These are phyloP conservation scores for Talaromyces marneffei DNA, from an alignment of 2,329 filamentous ascomycete species.

Conservation along the genomic window DNA sequence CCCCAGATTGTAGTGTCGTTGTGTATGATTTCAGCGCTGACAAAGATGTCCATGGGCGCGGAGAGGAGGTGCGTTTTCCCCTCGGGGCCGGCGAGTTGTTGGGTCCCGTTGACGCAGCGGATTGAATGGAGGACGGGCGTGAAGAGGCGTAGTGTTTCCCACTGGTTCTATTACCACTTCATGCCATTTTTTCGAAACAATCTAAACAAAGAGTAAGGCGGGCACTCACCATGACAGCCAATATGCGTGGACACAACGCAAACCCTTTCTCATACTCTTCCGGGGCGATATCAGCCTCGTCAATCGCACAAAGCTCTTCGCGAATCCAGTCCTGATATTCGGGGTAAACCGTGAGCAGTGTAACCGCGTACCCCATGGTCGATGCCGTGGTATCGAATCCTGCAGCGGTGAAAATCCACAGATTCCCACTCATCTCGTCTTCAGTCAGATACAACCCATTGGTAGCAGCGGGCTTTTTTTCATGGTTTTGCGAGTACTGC, in stretches of 20 bases:
- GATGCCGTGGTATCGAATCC: conserved; percentile 49
- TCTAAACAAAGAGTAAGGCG: too few species aligned
- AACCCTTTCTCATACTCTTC: conserved; percentile 42
- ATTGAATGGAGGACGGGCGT: conserved; percentile 35
- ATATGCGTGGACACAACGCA: conserved; percentile 39
- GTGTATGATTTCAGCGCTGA: conserved; percentile 39
- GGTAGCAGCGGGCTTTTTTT: conserved; percentile 14
- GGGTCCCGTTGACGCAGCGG: conserved; percentile 26
- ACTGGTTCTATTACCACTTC: conserved; percentile 14
- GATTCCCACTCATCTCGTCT: conserved; percentile 40
- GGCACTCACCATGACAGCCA: conserved; percentile 47
- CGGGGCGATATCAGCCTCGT: conserved; percentile 19
- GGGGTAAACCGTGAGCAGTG: conserved; percentile 42
- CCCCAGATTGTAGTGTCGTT: conserved; percentile 46
- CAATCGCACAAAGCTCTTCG: conserved; percentile 43
- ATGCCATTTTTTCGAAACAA: not conserved
- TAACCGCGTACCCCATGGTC: conserved; percentile 46
- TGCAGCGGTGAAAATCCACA: conserved; percentile 44
- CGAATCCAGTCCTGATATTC: conserved; percentile 49
- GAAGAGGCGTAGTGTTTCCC: conserved; percentile 42
- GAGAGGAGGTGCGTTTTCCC: conserved; percentile 27
- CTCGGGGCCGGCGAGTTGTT: conserved; percentile 24
- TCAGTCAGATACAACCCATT: conserved; percentile 25
- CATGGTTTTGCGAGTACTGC: conserved; percentile 22
- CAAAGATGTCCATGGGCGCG: conserved; percentile 29